Conservation (phyloP, 441 rosid genomes). For the Populus trichocarpa region DNA sequence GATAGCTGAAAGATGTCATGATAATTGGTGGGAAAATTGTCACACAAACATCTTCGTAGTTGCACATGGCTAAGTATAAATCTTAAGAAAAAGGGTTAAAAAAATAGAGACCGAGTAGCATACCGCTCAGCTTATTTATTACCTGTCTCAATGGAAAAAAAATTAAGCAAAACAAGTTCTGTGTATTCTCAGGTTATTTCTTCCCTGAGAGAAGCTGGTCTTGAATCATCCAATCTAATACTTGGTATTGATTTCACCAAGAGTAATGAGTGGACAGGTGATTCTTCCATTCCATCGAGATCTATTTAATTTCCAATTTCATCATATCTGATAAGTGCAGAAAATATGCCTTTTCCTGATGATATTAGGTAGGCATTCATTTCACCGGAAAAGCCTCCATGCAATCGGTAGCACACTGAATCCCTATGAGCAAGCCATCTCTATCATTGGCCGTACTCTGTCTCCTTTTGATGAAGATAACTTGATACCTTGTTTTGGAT, state of each 20-base stretch:
- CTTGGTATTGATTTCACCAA: conserved; percentile 85
- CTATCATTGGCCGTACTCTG: conserved; percentile 76
- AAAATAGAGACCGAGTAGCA: not conserved
- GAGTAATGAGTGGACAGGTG: conserved; percentile 93
- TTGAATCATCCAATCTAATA: conserved; percentile 83
- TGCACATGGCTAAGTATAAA: not conserved
- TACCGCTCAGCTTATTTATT: not conserved
- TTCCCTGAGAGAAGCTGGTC: conserved; percentile 86
- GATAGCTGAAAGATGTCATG: not conserved
- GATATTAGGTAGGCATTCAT: conserved; percentile 63
- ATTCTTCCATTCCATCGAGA: not conserved
- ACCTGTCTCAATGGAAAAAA: not conserved
- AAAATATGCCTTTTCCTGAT: conserved; percentile 9
- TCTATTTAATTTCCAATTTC: not conserved
- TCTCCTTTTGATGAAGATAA: conserved; percentile 89
- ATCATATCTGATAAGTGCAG: not conserved
- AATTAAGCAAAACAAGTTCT: not conserved
- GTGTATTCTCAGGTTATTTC: conserved; percentile 52
- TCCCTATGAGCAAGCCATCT: conserved; percentile 90
- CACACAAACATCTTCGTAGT: not conserved
- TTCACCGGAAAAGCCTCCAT: conserved; percentile 73
- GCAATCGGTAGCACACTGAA: conserved; percentile 56
- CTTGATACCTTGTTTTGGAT: conserved; percentile 89
- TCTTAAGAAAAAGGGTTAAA: not conserved
- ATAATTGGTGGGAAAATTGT: not conserved